phyloP scores from a whole-genome alignment of 257 asterid genomes.

The Schizonepeta tenuifolia region DNA sequence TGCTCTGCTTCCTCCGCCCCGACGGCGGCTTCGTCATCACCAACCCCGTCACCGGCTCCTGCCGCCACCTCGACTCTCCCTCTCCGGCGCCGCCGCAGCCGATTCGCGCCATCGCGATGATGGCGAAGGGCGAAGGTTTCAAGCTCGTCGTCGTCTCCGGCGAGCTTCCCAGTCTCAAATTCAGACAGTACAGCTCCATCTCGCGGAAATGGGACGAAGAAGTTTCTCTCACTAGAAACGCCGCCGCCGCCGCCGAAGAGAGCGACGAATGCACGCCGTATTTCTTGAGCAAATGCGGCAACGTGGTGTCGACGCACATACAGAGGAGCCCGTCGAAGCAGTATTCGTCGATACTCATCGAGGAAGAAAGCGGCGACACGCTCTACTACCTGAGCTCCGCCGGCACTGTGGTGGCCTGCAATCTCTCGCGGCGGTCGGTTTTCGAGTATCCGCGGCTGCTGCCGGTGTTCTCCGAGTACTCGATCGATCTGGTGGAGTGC shows the following conservation, averaged over 20 bases:
- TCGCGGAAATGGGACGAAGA: slow-evolving; percentile 57
- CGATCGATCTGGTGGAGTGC: slow-evolving; percentile 75
- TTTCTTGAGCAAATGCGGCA: slow-evolving; percentile 80
- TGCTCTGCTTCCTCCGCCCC: slow-evolving; percentile 58
- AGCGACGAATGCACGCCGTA: slow-evolving; percentile 49
- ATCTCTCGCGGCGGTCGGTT: slow-evolving; percentile 44
- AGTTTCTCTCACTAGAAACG: slow-evolving; percentile 33
- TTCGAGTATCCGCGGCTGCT: slow-evolving; percentile 74
- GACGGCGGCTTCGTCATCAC: slow-evolving; percentile 44
- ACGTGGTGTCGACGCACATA: slow-evolving; percentile 65
- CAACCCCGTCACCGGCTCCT: slow-evolving; percentile 60
- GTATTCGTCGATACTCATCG: slow-evolving; percentile 60
- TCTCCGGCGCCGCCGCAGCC: slow-evolving; percentile 29
- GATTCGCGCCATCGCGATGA: slow-evolving; percentile 68
- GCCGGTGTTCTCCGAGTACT: slow-evolving; percentile 69
- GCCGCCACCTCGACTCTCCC: slow-evolving; percentile 37
- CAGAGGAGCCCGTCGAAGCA: slow-evolving; percentile 80
- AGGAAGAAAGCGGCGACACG: slow-evolving; percentile 43
- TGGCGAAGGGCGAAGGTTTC: slow-evolving; percentile 41
- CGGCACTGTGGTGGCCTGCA: slow-evolving; percentile 70
- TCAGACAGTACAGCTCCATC: slow-evolving; percentile 48
- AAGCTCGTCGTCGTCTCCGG: slow-evolving; percentile 56
- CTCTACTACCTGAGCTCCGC: slow-evolving; percentile 66
- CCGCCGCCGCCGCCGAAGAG: slow-evolving; percentile 12
- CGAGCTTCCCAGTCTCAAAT: slow-evolving; percentile 53